Evolutionary conservation across 164 flowering plant genomes (phyloP).

Genomic region (Vitis rupestris): DNA sequence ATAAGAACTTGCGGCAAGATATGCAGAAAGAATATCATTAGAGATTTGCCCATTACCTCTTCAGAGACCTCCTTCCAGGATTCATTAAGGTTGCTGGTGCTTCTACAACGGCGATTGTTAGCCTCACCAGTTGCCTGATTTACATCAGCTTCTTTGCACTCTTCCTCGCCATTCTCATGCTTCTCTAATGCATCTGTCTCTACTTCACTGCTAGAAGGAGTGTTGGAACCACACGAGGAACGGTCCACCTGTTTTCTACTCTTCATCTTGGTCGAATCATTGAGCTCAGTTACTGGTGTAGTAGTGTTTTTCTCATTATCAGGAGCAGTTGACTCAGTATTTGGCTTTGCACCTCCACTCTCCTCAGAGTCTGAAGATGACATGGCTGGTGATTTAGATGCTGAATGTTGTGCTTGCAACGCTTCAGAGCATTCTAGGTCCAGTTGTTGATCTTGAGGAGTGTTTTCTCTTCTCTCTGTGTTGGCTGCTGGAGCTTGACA

Average conservation of each 20-base stretch:
- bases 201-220: conserved; percentile 82
- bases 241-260: conserved; percentile 67
- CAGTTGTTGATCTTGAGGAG: conserved; percentile 28
- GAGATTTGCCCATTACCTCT: conserved; percentile 47
- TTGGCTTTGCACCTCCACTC: conserved; percentile 34
- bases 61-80: conserved; percentile 95
- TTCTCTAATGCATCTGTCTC: conserved; percentile 71
- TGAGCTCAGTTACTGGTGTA: conserved; percentile 21
- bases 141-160: conserved; percentile 42
- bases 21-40: conserved; percentile 1
- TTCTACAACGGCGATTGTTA: conserved; percentile 57
- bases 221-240: conserved; percentile 94
- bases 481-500: conserved; percentile 30
- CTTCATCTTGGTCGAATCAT: conserved; percentile 47
- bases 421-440: conserved; percentile 46
- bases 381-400: conserved; percentile 39
- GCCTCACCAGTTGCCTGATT: conserved; percentile 39
- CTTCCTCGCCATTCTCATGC: conserved; percentile 51
- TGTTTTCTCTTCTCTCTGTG: conserved; percentile 25
- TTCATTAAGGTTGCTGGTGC: conserved; percentile 40
- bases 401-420: conserved; percentile 40
- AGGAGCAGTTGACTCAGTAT: conserved; percentile 18
- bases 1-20: conserved; percentile 8
- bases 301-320: conserved; percentile 31
- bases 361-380: conserved; percentile 62